These are phyloP conservation scores for Rhizophora apiculata DNA, from an alignment of 345 rosid genomes.

Conservation along the genomic window DNA sequence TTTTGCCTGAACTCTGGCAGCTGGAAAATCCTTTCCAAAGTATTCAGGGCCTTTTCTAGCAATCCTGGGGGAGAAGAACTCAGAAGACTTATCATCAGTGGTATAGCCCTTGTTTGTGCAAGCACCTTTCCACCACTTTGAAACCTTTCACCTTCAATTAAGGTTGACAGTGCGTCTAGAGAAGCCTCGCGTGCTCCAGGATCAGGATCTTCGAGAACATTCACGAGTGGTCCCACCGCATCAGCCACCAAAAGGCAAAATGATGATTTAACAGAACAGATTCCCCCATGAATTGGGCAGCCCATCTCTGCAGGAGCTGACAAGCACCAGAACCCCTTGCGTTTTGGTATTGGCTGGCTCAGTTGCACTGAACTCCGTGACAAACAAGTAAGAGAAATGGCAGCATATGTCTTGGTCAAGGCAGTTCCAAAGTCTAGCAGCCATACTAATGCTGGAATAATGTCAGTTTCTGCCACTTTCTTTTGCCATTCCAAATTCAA, in stretches of 20 bases:
- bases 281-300: slow-evolving; percentile 54
- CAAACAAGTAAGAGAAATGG: slow-evolving; percentile 46
- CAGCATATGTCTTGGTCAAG: slow-evolving; percentile 45
- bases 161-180: slow-evolving; percentile 56
- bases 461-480: slow-evolving; percentile 48
- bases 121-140: slow-evolving; percentile 58
- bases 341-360: slow-evolving; percentile 34
- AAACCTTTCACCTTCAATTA: slow-evolving; percentile 51
- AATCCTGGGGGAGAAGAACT: slow-evolving; percentile 43
- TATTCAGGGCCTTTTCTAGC: slow-evolving; percentile 55
- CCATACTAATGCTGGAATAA: slow-evolving; percentile 50
- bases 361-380: slow-evolving; percentile 44
- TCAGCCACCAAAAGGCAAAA: slow-evolving; percentile 67
- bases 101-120: slow-evolving; percentile 50
- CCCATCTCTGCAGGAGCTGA: slow-evolving; percentile 39
- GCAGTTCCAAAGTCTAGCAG: slow-evolving; percentile 44
- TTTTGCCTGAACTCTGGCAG: slow-evolving; percentile 51
- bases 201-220: slow-evolving; percentile 46
- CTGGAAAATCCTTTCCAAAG: slow-evolving; percentile 59
- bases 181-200: slow-evolving; percentile 49
- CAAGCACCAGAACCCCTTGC: slow-evolving; percentile 46
- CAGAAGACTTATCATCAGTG: slow-evolving; percentile 42
- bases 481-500: slow-evolving; percentile 46
- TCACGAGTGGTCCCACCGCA: slow-evolving; percentile 50
- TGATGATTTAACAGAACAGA: slow-evolving; percentile 53